Conservation (phyloP, 2,329 filamentous ascomycete species). For the Trichoderma brevicompactum region DNA sequence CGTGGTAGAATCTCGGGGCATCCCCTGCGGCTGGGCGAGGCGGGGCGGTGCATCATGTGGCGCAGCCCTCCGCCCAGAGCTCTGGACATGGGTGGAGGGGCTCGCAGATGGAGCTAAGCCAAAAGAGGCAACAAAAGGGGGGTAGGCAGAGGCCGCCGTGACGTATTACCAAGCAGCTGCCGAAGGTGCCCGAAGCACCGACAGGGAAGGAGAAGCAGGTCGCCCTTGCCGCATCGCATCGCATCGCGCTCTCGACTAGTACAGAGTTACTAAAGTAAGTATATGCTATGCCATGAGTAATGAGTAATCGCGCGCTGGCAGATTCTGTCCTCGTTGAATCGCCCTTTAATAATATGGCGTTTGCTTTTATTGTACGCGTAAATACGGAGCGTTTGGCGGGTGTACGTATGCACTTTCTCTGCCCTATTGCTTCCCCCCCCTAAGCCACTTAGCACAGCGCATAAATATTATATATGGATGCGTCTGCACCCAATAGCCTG, state of each 20-base stretch:
- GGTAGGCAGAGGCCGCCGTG: constrained; percentile 20
- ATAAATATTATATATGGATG: constrained; percentile 5
- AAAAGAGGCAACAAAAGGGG: background rate
- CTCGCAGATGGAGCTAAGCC: background rate
- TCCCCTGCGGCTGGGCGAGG: background rate
- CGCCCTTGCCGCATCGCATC: constrained; percentile 10
- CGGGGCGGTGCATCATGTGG: constrained; percentile 2
- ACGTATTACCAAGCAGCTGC: constrained; percentile 28
- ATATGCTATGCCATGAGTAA: background rate
- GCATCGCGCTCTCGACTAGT: background rate
- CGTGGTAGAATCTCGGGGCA: constrained; percentile 7
- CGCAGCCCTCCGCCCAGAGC: background rate
- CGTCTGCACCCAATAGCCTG: background rate
- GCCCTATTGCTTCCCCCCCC: too few relatives aligned
- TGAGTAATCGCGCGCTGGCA: constrained; percentile 1
- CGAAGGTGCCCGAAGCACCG: constrained; percentile 25
- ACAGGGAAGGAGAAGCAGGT: constrained; percentile 5
- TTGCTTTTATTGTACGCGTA: constrained; percentile 8
- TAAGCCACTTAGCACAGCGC: too few relatives aligned
- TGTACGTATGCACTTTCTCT: constrained; percentile 8
- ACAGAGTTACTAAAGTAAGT: too few relatives aligned
- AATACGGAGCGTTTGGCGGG: constrained; percentile 8
- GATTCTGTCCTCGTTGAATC: background rate
- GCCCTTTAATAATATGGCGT: background rate
- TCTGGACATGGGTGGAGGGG: background rate